Percentiles rank a stretch among this genome's conserved stretches.
Conservation (phyloP, 805 yeast genomes). For the Brettanomyces sp. region DNA sequence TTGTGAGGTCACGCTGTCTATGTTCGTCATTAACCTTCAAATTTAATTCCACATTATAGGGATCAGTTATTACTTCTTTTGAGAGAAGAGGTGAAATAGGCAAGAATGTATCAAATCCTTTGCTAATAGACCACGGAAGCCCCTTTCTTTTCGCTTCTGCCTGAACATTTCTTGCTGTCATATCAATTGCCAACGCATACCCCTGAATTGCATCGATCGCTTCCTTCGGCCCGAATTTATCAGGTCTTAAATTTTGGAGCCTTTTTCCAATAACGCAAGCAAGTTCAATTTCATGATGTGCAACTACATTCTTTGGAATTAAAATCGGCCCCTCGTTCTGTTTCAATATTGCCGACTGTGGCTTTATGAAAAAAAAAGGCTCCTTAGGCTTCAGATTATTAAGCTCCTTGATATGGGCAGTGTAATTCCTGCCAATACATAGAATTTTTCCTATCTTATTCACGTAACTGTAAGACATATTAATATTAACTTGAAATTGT, state of each 20-base stretch:
- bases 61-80: slow-evolving; percentile 56
- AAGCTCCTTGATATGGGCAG: slow-evolving; percentile 89
- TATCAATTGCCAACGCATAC: slow-evolving; percentile 81
- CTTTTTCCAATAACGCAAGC: slow-evolving; percentile 66
- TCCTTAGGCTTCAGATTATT: slow-evolving; percentile 72
- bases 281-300: slow-evolving; percentile 90
- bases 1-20: slow-evolving; percentile 67
- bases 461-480: slow-evolving; percentile 44
- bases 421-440: slow-evolving; percentile 95
- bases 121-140: slow-evolving; percentile 92
- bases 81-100: slow-evolving; percentile 77
- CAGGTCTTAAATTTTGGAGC: slow-evolving; percentile 52
- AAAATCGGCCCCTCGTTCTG: slow-evolving; percentile 68
- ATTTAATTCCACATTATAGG: slow-evolving; percentile 56
- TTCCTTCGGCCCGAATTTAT: slow-evolving; percentile 47
- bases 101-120: slow-evolving; percentile 92
- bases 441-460: slow-evolving; percentile 67
- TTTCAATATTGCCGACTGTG: slow-evolving; percentile 65
- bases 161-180: slow-evolving; percentile 95
- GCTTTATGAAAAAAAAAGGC: slow-evolving; percentile 92
- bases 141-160: slow-evolving; percentile 91
- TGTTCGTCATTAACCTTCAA: slow-evolving; percentile 62
- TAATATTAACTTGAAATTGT: too few relatives aligned
- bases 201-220: slow-evolving; percentile 78
- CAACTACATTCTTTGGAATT: slow-evolving; percentile 70